Evolutionary conservation across 768 basidiomycete species (phyloP).

Genomic region (Guyanaporus albipodus): DNA sequence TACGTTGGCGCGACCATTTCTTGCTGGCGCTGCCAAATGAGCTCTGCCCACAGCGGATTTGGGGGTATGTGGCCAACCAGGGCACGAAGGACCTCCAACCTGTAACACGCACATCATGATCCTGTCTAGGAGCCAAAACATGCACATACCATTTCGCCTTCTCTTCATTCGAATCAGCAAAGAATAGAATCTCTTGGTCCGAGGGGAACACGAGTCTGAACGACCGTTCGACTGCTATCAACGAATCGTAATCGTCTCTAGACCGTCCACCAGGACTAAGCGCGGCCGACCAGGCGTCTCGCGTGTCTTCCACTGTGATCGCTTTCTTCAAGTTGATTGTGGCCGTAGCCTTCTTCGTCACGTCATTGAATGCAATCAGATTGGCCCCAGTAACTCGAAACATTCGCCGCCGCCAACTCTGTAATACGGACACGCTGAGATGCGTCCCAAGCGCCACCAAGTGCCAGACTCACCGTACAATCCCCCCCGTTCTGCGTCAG

Average conservation of each 20-base stretch:
- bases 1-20: conserved; percentile 31
- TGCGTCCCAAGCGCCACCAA: not conserved
- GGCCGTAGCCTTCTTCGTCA: conserved; percentile 84
- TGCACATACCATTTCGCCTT: conserved; percentile 75
- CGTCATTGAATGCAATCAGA: conserved; percentile 86
- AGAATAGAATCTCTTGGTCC: conserved; percentile 81
- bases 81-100: conserved; percentile 82
- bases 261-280: conserved; percentile 43
- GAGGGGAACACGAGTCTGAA: conserved; percentile 81
- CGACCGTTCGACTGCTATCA: conserved; percentile 73
- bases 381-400: conserved; percentile 83
- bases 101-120: conserved; percentile 29
- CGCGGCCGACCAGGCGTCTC: conserved; percentile 48
- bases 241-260: conserved; percentile 55
- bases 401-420: conserved; percentile 83
- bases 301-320: conserved; percentile 70
- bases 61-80: conserved; percentile 88
- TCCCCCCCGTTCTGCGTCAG: conserved; percentile 94
- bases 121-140: not conserved
- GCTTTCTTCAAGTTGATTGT: conserved; percentile 92
- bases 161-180: conserved; percentile 86
- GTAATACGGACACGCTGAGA: not conserved
- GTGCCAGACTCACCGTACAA: conserved; percentile 61
- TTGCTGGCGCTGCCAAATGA: conserved; percentile 79
- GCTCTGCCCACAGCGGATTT: conserved; percentile 90